Percentiles rank a stretch among this genome's conserved stretches.
These are phyloP conservation scores for Austroboletus novae-zelandiae DNA, from an alignment of 1,284 basidiomycete species.

Conservation along the genomic window DNA sequence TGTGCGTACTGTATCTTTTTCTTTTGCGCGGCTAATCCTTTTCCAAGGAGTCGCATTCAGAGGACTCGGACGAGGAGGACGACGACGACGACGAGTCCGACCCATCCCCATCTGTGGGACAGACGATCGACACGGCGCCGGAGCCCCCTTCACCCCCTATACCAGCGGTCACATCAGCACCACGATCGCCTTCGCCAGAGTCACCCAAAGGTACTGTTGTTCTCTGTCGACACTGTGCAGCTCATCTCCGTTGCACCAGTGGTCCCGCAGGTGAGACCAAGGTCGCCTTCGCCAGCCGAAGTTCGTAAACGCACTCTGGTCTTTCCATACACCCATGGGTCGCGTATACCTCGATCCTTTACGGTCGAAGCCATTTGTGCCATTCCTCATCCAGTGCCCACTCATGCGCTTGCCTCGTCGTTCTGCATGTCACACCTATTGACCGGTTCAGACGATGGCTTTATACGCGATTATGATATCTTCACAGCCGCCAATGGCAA, in stretches of 20 bases:
- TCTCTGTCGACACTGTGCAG: not conserved
- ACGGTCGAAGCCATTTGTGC: slow-evolving; percentile 93
- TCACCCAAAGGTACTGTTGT: slow-evolving; percentile 26
- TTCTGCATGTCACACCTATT: slow-evolving; percentile 88
- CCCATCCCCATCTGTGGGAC: slow-evolving; percentile 24
- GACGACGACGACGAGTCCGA: slow-evolving; percentile 47
- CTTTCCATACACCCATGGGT: slow-evolving; percentile 28
- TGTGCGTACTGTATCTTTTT: slow-evolving; percentile 37
- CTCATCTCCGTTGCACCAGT: slow-evolving; percentile 20
- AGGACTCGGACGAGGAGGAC: slow-evolving; percentile 60
- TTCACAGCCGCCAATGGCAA: slow-evolving; percentile 88
- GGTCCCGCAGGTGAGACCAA: slow-evolving; percentile 40
- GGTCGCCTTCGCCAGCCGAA: slow-evolving; percentile 63
- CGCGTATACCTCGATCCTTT: slow-evolving; percentile 55
- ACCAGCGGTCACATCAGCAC: slow-evolving; percentile 17
- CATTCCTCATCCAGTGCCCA: slow-evolving; percentile 85
- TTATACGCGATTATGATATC: slow-evolving; percentile 91
- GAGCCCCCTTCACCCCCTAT: slow-evolving; percentile 30
- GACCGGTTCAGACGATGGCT: slow-evolving; percentile 92
- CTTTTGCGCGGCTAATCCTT: slow-evolving; percentile 5
- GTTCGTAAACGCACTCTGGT: slow-evolving; percentile 45
- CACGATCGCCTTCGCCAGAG: slow-evolving; percentile 29
- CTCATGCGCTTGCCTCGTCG: slow-evolving; percentile 82
- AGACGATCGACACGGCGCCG: slow-evolving; percentile 16
- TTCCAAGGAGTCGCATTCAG: slow-evolving; percentile 45